Evolutionary conservation across 1,284 basidiomycete species (phyloP).

Genomic region (Apiotrichum mycotoxinovorans): DNA sequence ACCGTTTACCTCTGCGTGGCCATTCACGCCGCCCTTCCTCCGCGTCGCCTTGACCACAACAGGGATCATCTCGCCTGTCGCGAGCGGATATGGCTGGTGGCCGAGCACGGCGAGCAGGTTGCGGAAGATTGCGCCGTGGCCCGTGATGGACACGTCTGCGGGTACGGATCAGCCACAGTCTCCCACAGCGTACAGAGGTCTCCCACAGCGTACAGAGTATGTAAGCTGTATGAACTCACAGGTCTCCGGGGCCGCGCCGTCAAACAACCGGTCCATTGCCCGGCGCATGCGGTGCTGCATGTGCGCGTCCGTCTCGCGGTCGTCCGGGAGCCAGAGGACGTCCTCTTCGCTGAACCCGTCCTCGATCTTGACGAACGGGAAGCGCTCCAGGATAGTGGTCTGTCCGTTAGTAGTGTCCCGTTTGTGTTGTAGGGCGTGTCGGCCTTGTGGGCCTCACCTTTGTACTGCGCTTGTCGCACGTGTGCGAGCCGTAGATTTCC

Average conservation of each 20-base stretch:
- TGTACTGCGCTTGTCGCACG: slow-evolving; percentile 43
- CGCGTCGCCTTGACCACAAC: slow-evolving; percentile 45
- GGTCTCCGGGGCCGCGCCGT: slow-evolving; percentile 46
- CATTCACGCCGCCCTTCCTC: background rate
- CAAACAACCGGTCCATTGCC: slow-evolving; percentile 66
- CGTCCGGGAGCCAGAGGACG: slow-evolving; percentile 61
- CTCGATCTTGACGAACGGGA: slow-evolving; percentile 65
- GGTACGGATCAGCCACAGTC: background rate
- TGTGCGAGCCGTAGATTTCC: slow-evolving; percentile 48
- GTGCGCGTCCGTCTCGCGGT: slow-evolving; percentile 62
- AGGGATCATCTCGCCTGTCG: slow-evolving; percentile 50
- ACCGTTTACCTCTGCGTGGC: background rate
- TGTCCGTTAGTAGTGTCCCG: slow-evolving; percentile 16
- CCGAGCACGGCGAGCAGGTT: slow-evolving; percentile 45
- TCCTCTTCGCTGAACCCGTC: slow-evolving; percentile 68
- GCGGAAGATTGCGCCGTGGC: slow-evolving; percentile 51
- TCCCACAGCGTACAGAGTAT: background rate
- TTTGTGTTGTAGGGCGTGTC: background rate
- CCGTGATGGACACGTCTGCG: slow-evolving; percentile 51
- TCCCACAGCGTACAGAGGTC: background rate
- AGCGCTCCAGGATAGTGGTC: slow-evolving; percentile 57
- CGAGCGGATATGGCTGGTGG: slow-evolving; percentile 44
- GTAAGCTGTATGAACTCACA: too few species aligned
- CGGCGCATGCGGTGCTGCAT: slow-evolving; percentile 57
- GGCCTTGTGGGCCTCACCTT: slow-evolving; percentile 50